Conservation (phyloP, 768 basidiomycete genomes). For the Amanita pallidorosea region DNA sequence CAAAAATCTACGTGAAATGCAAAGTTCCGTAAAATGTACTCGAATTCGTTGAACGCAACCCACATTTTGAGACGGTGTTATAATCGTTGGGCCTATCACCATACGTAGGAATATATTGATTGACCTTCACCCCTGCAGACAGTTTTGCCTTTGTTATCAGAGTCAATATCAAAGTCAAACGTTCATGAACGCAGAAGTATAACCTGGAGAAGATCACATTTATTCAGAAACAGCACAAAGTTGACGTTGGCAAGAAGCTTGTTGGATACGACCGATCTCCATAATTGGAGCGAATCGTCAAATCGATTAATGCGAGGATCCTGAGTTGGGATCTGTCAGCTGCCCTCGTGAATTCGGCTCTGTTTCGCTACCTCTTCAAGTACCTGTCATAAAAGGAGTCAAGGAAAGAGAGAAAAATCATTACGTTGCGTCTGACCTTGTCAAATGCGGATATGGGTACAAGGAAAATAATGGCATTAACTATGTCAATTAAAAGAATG, state of each 20-base stretch:
- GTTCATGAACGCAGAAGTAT: conserved; percentile 8
- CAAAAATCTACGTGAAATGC: conserved; percentile 44
- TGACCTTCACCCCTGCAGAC: conserved; percentile 63
- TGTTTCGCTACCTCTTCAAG: conserved; percentile 47
- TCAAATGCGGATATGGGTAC: conserved; percentile 85
- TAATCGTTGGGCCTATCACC: conserved; percentile 73
- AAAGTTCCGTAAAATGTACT: conserved; percentile 3
- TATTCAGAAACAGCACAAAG: conserved; percentile 76
- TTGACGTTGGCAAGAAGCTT: conserved; percentile 64
- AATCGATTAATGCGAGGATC: conserved; percentile 66
- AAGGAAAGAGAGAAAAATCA: conserved; percentile 4
- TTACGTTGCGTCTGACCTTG: conserved; percentile 30
- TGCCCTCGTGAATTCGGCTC: too few species aligned
- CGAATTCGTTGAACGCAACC: conserved; percentile 12
- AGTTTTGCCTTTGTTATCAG: conserved; percentile 47
- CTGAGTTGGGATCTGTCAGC: conserved; percentile 21
- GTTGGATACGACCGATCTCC: conserved; percentile 65
- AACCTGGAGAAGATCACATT: conserved; percentile 68
- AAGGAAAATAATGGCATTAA: conserved; percentile 82
- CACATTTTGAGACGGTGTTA: conserved; percentile 66
- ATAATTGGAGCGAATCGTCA: conserved; percentile 69
- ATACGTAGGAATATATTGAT: conserved; percentile 59
- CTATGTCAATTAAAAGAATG: conserved; percentile 24
- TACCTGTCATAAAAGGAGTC: conserved; percentile 23
- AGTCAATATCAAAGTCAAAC: not conserved